Evolutionary conservation across 306 rosid species (phyloP), one percentile per base, ranked within the genome.

Genomic region (Prosopis cineraria): DNA sequence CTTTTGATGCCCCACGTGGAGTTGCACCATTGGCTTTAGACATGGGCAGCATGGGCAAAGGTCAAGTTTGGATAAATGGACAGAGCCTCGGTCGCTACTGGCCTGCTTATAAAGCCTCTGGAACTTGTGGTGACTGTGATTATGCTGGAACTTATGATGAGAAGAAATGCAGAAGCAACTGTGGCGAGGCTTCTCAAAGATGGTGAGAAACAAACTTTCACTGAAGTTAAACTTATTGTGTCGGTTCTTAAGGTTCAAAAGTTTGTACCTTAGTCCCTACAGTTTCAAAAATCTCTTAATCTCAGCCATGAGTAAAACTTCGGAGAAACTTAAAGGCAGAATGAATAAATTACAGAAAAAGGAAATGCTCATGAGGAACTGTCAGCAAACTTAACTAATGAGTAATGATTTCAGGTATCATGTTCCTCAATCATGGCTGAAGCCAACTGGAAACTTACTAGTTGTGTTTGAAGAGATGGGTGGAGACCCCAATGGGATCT

Each of bases 181-280:
- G 98, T 11, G 98, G 98, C 10, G 91, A 89, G 82, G 92, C 99
- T 60, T 93, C 99, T 69, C 99, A 96, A 83, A 93, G 93, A 96
- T 96, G 99, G 99, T 96, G 81, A 82, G 90, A 71, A 71, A 80
- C 60, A 58, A 30, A 25, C 70, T 47, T 66, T 2, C 45, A 3
- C 25, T 45, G 8, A 16, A 74, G 66, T 70, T 34, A 63, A 33
- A 16, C 19, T 33, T 33, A 31, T 7, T 19, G 20, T 33, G 25
- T 63, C 19, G 25, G 25, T 30, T 20, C 12, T 14, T 16, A 17
- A 8, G 10, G 22, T 62, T 33, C 39, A n/a, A 34, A 64, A 64
- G 16, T 9, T n/a, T 33, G 2, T 34, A 36, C 10, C 24, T 36
- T 56, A 9, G 34, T 56, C 17, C 34, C 17, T 24, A 22, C 24